Evolutionary conservation across 176 grass and related monocot genomes (phyloP), one percentile per base, ranked within the genome.

Genomic region (Canna indica): DNA sequence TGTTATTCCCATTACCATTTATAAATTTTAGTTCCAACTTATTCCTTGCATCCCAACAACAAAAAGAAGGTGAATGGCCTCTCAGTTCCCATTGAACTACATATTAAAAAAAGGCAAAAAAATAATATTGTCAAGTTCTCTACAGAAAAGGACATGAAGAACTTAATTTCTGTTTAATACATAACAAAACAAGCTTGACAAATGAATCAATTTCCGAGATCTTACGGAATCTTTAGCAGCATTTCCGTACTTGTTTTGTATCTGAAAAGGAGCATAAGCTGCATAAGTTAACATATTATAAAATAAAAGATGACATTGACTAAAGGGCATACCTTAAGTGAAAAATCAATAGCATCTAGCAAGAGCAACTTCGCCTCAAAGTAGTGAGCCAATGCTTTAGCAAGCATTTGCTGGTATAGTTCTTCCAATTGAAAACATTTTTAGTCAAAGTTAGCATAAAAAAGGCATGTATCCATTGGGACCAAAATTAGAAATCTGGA

Each of bases 211-310:
- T 24, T 62, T 62, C 27, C 20, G 13, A 61, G n/a, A 36, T 70
- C 74, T 81, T 76, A 99, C 90, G 69, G 48, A 67, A 80, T 50
- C 70, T 82, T 84, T 99, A 63, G 66, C 78, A 57, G 75, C 65
- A 79, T 79, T 66, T 59, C 90, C 90, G 38, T 88, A 94, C 78
- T 99, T 99, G 86, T 82, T 90, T 77, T 99, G 95, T 47, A 99
- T 90, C 95, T 99, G 76, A 73, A 84, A 28, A 34, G 67, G 24
- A 20, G 73, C 64, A 41, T 50, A 75, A 4, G 22, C 42, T 47
- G 0, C 38, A 63, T 72, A 5, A 75, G 67, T 78, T 36, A 77
- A 0, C 20, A 81, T 69, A 16, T 28, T 3, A 16, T 53, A 33
- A 0, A 13, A 48, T 77, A 28, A 76, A 48, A 33, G 46, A 60